phyloP scores from a whole-genome alignment of 2,329 filamentous ascomycete genomes.

The Aurifilum marmelostoma region DNA sequence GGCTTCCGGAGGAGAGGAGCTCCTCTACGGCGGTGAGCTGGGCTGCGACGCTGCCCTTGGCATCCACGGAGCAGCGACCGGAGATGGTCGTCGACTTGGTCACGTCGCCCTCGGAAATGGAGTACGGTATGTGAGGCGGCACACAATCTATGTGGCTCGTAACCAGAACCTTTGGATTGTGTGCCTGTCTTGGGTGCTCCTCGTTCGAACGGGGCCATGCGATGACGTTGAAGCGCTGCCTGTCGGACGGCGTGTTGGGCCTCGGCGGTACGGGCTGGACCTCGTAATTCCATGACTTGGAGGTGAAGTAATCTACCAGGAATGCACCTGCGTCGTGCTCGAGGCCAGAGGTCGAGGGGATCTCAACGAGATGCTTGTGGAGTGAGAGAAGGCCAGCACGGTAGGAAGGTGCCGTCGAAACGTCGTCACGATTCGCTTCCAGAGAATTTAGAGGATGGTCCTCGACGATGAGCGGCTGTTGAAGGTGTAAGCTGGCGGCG shows the following conservation, averaged over 20 bases:
- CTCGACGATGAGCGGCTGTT: background rate
- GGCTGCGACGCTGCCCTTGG: conserved; percentile 71
- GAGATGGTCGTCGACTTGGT: conserved; percentile 58
- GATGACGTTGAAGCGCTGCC: conserved; percentile 71
- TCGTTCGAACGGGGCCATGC: conserved; percentile 60
- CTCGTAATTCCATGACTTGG: conserved; percentile 47
- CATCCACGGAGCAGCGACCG: conserved; percentile 76
- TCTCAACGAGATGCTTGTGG: conserved; percentile 75
- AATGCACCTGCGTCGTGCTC: conserved; percentile 72
- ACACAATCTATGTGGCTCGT: conserved; percentile 84
- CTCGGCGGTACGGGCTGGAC: conserved; percentile 46
- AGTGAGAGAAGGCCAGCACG: conserved; percentile 65
- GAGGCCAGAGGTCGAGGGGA: conserved; percentile 70
- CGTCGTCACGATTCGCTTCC: no score
- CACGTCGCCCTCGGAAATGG: conserved; percentile 52
- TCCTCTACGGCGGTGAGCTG: conserved; percentile 70
- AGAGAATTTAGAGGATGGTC: background rate
- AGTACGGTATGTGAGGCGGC: conserved; percentile 73
- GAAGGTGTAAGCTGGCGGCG: background rate
- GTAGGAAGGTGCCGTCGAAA: conserved; percentile 39
- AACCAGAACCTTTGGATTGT: conserved; percentile 60
- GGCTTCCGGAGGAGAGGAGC: conserved; percentile 44
- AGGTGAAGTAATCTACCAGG: conserved; percentile 67
- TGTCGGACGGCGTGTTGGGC: conserved; percentile 36
- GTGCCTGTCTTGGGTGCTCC: conserved; percentile 41